Evolutionary conservation across 2,329 filamentous ascomycete species (phyloP).

Genomic region (Apiospora rasikravindrae): DNA sequence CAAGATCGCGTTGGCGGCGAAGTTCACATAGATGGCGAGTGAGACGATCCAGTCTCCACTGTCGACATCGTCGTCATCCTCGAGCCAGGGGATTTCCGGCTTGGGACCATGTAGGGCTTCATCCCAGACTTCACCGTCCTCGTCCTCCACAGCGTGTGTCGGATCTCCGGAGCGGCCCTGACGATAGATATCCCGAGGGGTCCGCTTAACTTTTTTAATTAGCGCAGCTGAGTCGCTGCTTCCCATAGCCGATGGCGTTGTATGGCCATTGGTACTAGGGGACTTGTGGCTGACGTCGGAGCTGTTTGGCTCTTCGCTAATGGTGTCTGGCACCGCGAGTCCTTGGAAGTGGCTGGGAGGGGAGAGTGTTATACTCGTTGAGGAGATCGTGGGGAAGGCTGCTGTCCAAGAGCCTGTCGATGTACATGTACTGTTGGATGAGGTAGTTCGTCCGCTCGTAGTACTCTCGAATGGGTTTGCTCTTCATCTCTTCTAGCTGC

Average conservation of each 20-base stretch:
- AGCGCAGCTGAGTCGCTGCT: slow-evolving; percentile 1
- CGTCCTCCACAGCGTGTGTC: slow-evolving; percentile 67
- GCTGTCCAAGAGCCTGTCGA: slow-evolving; percentile 88
- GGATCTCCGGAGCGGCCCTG: slow-evolving; percentile 56
- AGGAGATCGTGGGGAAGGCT: slow-evolving; percentile 90
- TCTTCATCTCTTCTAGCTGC: slow-evolving; percentile 70
- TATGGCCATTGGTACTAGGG: background rate
- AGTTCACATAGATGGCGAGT: slow-evolving; percentile 87
- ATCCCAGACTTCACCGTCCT: slow-evolving; percentile 49
- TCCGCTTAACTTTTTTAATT: slow-evolving; percentile 70
- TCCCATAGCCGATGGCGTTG: slow-evolving; percentile 13
- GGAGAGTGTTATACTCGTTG: slow-evolving; percentile 80
- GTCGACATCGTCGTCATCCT: slow-evolving; percentile 73
- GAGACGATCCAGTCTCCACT: slow-evolving; percentile 77
- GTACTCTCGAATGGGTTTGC: slow-evolving; percentile 77
- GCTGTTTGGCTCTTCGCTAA: slow-evolving; percentile 68
- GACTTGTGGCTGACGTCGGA: background rate
- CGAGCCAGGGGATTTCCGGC: slow-evolving; percentile 71
- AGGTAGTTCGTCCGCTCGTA: slow-evolving; percentile 89
- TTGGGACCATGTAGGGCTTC: slow-evolving; percentile 42
- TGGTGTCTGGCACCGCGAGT: slow-evolving; percentile 72
- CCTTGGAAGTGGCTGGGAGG: slow-evolving; percentile 59
- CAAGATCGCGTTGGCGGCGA: slow-evolving; percentile 76
- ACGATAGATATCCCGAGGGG: slow-evolving; percentile 85
- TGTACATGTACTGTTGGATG: slow-evolving; percentile 91